phyloP scores from a whole-genome alignment of 2,329 filamentous ascomycete genomes.

The Fusarium hainanense region DNA sequence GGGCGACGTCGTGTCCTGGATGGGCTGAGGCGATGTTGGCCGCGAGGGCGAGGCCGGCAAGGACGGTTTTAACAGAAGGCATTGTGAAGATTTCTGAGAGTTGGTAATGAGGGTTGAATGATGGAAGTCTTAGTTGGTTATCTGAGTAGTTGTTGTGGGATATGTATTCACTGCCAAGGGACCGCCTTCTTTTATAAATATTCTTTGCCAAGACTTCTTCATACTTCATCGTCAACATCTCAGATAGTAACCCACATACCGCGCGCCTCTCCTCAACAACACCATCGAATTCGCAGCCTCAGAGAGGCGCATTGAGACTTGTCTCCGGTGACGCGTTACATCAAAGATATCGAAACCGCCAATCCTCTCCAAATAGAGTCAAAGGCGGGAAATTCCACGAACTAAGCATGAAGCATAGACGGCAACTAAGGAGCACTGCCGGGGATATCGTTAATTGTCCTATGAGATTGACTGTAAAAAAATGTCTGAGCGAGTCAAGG shows the following conservation, averaged over 20 bases:
- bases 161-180: background rate
- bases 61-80: slow-evolving; percentile 29
- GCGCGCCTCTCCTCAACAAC: background rate
- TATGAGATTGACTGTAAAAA: slow-evolving; percentile 17
- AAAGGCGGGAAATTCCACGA: background rate
- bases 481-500: background rate
- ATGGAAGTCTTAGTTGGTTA: background rate
- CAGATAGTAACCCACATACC: slow-evolving; percentile 13
- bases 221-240: background rate
- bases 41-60: slow-evolving; percentile 27
- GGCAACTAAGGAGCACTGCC: slow-evolving; percentile 18
- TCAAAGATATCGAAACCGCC: background rate
- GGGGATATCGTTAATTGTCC: background rate
- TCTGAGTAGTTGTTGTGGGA: background rate
- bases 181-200: background rate
- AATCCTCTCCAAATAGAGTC: slow-evolving; percentile 1
- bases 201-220: no score
- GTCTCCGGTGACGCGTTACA: slow-evolving; percentile 17
- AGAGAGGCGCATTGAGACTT: background rate
- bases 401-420: slow-evolving; percentile 16
- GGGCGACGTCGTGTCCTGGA: slow-evolving; percentile 60
- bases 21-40: slow-evolving; percentile 51
- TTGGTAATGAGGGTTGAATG: background rate
- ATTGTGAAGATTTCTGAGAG: background rate
- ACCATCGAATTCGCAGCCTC: background rate